phyloP scores from a whole-genome alignment of 2,329 filamentous ascomycete genomes.

The Diaporthe vexans region DNA sequence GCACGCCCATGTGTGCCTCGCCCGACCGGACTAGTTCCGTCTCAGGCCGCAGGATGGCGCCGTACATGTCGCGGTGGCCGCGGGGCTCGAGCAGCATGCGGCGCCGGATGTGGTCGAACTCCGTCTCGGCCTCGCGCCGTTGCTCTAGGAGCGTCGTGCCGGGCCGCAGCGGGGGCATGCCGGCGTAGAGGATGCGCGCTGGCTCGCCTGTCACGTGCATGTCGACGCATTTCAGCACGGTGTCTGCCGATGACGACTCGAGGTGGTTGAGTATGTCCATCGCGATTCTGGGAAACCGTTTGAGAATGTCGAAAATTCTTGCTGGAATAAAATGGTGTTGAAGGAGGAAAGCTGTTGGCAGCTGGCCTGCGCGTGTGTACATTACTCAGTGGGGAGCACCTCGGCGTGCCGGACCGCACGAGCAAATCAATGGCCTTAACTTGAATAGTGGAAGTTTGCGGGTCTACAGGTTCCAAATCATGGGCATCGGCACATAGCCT shows the following conservation, averaged over 20 bases:
- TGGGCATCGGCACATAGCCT: not conserved
- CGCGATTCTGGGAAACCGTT: too few species aligned
- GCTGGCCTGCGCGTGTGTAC: not conserved
- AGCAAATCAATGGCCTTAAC: not conserved
- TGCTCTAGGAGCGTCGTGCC: slow-evolving; percentile 57
- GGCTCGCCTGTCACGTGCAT: slow-evolving; percentile 66
- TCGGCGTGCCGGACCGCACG: not conserved
- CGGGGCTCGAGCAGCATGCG: slow-evolving; percentile 61
- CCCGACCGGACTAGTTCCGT: slow-evolving; percentile 57
- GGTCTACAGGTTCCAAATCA: not conserved
- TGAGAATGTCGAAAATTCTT: not conserved
- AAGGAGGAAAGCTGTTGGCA: not conserved
- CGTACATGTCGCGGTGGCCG: slow-evolving; percentile 66
- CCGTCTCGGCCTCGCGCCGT: slow-evolving; percentile 52
- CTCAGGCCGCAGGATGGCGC: slow-evolving; percentile 58
- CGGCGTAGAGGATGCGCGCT: slow-evolving; percentile 59
- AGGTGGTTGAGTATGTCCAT: slow-evolving; percentile 3
- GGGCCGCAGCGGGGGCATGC: slow-evolving; percentile 52
- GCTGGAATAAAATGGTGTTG: not conserved
- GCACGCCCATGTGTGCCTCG: slow-evolving; percentile 61
- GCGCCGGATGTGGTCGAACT: slow-evolving; percentile 57
- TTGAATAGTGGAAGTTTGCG: not conserved
- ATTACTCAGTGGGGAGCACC: slow-evolving; percentile 1
- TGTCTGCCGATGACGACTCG: not conserved
- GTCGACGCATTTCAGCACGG: slow-evolving; percentile 49